These are phyloP conservation scores for Phytophthora cryptogea DNA, from an alignment of 352 stramenopile genomes.

Conservation along the genomic window DNA sequence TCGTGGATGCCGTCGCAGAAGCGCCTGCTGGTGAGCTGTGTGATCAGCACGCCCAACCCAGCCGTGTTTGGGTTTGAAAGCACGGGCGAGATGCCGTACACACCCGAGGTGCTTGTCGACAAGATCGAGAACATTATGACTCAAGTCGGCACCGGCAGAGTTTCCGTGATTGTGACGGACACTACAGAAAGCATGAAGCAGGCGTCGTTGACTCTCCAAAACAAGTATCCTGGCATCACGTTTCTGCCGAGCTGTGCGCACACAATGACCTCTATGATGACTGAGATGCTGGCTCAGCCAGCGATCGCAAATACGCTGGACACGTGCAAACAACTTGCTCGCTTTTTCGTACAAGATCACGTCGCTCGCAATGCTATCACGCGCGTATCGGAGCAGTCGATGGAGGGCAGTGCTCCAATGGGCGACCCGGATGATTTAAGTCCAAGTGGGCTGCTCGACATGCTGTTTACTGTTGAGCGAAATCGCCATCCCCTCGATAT, in stretches of 20 bases:
- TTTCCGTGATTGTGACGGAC: slow-evolving; percentile 66
- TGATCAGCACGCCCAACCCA: slow-evolving; percentile 54
- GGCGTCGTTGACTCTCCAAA: slow-evolving; percentile 43
- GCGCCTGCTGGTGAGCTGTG: slow-evolving; percentile 55
- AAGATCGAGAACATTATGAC: slow-evolving; percentile 69
- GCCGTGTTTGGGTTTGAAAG: slow-evolving; percentile 65
- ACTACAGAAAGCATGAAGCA: slow-evolving; percentile 62
- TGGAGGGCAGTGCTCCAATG: slow-evolving; percentile 30
- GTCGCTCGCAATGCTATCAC: slow-evolving; percentile 48
- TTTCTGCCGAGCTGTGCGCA: slow-evolving; percentile 70
- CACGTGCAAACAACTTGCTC: slow-evolving; percentile 46
- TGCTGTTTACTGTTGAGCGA: slow-evolving; percentile 52
- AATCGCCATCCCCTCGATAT: slow-evolving; percentile 66
- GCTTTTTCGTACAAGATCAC: slow-evolving; percentile 53
- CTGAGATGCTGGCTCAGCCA: slow-evolving; percentile 56
- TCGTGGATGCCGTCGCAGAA: slow-evolving; percentile 47
- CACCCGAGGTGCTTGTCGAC: slow-evolving; percentile 50
- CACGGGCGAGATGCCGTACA: slow-evolving; percentile 51
- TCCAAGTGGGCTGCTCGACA: slow-evolving; percentile 49
- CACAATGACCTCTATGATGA: slow-evolving; percentile 61
- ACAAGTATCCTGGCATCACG: slow-evolving; percentile 63
- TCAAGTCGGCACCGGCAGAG: slow-evolving; percentile 54
- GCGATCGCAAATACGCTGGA: slow-evolving; percentile 42
- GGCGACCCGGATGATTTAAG: slow-evolving; percentile 38
- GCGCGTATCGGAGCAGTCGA: slow-evolving; percentile 51